Base-by-base conservation (phyloP, 305 asterid species). In the Solanum hybrid region DNA sequence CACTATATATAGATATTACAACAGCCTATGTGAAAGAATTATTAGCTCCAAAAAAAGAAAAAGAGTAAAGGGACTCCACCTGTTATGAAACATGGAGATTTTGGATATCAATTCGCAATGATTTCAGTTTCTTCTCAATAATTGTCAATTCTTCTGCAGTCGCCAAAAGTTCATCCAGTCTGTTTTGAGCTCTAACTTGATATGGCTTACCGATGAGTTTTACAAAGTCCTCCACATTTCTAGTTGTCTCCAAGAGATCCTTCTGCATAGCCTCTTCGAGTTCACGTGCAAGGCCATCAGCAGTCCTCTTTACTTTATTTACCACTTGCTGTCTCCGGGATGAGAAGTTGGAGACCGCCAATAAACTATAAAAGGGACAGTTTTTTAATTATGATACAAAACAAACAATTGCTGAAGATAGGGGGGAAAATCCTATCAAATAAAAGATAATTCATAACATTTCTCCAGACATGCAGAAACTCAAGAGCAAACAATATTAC, bases 321-420 rank as follows among this genome's bases (percentile, higher is more conserved):
- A 95, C 94, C 72, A 94, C 96, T 78, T 86, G 91, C 91, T 91
- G 97, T 93, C 97, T 96, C 87, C 95, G 95, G 75, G 92, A 91
- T 14, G 98, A 96, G 93, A 97, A 96, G 91, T 96, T 97, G 86
- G 98, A 96, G 76, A 97, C 90, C n/a, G 98, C 98, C 51, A 97
- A 89, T 77, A 96, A 92, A 37, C 98, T 96, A 90, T 81, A 89
- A 93, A 80, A 88, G 90, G 90, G 4, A 77, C n/a, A 84, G 26
- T 26, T 38, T 80, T 61, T 87, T 84, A 79, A 89, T 92, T 90
- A 90, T 91, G 88, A 75, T 86, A 31, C 51, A 84, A 27, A 29
- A 29, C 88, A 84, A 45, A 83, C 37, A 39, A 82, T 26, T 27
- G 37, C 39, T 83, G 39, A 83, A 83, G 34, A 17, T 8, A 4